These are phyloP conservation scores for Eimeria maxima DNA, from an alignment of 169 alveolate species.

Conservation along the genomic window DNA sequence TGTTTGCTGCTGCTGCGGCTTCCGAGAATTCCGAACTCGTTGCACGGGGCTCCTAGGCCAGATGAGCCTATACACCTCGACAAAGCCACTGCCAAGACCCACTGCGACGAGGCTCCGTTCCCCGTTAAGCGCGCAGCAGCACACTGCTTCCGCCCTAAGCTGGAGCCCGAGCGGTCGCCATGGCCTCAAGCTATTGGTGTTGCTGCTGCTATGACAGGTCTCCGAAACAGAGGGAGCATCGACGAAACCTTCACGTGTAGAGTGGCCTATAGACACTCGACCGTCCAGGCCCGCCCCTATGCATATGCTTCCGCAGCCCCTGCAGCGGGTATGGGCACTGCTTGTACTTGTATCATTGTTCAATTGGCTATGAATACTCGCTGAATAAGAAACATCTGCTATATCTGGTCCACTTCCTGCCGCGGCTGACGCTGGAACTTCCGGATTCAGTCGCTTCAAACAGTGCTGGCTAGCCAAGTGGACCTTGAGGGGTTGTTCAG, in stretches of 20 bases:
- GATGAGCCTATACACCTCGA: constrained; percentile 65
- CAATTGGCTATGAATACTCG: neutral
- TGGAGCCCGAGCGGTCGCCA: constrained; percentile 64
- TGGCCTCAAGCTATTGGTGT: neutral
- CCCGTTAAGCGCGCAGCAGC: constrained; percentile 78
- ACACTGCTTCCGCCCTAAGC: constrained; percentile 39
- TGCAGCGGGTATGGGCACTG: constrained; percentile 6
- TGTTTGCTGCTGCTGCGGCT: constrained; percentile 6
- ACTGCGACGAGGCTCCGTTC: constrained; percentile 66
- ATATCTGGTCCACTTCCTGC: neutral
- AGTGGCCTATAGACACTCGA: constrained; percentile 50
- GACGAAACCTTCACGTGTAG: neutral
- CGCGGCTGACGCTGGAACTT: neutral
- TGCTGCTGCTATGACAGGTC: neutral
- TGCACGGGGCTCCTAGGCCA: constrained; percentile 63
- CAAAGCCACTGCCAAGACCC: constrained; percentile 57
- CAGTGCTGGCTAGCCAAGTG: neutral
- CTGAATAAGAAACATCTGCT: neutral
- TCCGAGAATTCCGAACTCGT: neutral
- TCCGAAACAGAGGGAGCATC: neutral
- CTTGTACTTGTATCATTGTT: neutral
- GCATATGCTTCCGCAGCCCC: constrained; percentile 58
- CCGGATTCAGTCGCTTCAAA: constrained; percentile 4
- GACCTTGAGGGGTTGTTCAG: neutral
- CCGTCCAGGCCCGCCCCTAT: constrained; percentile 48